Percentiles rank a stretch among this genome's conserved stretches.
Conservation (phyloP, 495 filamentous ascomycete genomes). For the Lophiostoma macrostomum region DNA sequence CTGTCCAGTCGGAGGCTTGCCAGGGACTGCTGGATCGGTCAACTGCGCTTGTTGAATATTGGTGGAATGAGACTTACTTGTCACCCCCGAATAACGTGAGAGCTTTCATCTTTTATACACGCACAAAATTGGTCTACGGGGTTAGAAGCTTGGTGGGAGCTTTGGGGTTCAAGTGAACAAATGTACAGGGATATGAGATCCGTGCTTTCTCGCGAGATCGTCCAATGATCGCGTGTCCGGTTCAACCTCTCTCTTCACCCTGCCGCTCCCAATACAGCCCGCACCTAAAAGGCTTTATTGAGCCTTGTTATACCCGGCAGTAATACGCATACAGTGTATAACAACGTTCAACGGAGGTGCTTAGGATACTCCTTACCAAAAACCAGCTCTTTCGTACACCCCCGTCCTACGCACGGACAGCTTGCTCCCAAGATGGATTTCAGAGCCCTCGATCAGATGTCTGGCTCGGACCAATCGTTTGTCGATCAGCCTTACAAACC, state of each 20-base stretch:
- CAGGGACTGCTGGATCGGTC: slow-evolving; percentile 52
- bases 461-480: slow-evolving; percentile 18
- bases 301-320: no score
- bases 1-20: slow-evolving; percentile 58
- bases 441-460: slow-evolving; percentile 13
- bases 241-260: no score
- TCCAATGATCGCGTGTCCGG: no score
- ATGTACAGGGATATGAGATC: no score
- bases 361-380: not conserved
- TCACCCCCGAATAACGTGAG: slow-evolving; percentile 48
- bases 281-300: no score
- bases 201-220: no score
- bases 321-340: no score
- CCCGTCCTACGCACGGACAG: not conserved
- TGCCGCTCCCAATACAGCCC: no score
- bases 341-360: no score
- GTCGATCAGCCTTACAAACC: slow-evolving; percentile 38
- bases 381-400: not conserved
- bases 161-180: no score
- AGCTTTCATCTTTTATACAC: slow-evolving; percentile 8
- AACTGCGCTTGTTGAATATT: no score
- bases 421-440: slow-evolving; percentile 23
- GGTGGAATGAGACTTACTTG: slow-evolving; percentile 42
- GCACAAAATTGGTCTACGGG: not conserved
- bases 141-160: no score